phyloP scores from a whole-genome alignment of 1,284 basidiomycete genomes.

The Ustilago shanxiensis region DNA sequence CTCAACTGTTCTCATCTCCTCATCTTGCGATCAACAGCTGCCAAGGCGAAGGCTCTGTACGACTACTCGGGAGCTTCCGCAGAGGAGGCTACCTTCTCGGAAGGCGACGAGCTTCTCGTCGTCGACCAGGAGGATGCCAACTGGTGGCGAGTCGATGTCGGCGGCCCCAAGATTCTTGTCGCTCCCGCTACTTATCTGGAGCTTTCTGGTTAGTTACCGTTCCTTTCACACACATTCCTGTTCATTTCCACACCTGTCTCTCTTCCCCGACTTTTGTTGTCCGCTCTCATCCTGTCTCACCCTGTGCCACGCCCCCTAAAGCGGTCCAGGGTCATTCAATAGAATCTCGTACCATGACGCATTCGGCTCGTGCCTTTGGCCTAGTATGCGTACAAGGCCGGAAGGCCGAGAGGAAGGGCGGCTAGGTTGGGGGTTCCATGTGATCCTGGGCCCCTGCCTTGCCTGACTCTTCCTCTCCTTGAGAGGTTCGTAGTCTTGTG shows the following conservation, averaged over 20 bases:
- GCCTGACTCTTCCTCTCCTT: constrained; percentile 19
- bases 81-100: constrained; percentile 62
- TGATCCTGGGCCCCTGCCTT: constrained; percentile 33
- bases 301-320: constrained; percentile 1
- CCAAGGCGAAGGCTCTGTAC: constrained; percentile 65
- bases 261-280: no score
- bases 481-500: constrained; percentile 7
- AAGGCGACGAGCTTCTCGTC: constrained; percentile 61
- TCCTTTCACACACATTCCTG: constrained; percentile 26
- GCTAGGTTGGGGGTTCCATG: constrained; percentile 28
- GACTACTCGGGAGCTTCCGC: constrained; percentile 64
- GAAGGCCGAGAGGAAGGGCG: constrained; percentile 39
- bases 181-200: constrained; percentile 68
- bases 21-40: constrained; percentile 17
- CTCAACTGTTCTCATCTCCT: no score
- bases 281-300: background rate
- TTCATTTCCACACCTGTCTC: no score
- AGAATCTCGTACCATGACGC: constrained; percentile 38
- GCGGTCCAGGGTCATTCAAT: constrained; percentile 41
- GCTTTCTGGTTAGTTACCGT: constrained; percentile 55
- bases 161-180: constrained; percentile 58
- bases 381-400: constrained; percentile 34
- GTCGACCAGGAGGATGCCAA: constrained; percentile 66
- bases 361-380: constrained; percentile 38
- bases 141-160: constrained; percentile 67